These are phyloP conservation scores for Mayamaea pseudoterrestris DNA, from an alignment of 108 stramenopile species.

Conservation along the genomic window DNA sequence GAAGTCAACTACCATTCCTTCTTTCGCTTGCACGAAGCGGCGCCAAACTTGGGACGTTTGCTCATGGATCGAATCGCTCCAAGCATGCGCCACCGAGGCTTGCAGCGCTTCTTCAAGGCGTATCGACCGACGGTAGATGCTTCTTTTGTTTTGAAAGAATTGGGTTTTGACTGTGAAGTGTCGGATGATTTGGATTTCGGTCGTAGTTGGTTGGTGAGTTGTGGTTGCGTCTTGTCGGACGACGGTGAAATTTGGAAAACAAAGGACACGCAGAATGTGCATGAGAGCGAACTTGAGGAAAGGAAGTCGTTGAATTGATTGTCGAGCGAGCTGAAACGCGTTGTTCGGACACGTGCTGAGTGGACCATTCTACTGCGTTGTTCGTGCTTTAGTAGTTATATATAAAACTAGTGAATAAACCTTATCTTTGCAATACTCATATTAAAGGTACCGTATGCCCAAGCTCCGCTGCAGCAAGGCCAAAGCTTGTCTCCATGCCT, in stretches of 20 bases:
- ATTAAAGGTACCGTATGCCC: background rate
- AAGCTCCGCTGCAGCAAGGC: constrained; percentile 2
- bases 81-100: constrained; percentile 34
- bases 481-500: constrained; percentile 6
- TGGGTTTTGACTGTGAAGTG: constrained; percentile 37
- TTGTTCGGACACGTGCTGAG: no score
- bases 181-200: background rate
- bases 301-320: constrained; percentile 9
- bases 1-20: constrained; percentile 51
- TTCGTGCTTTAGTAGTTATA: constrained; percentile 1
- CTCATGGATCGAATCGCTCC: constrained; percentile 59
- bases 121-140: constrained; percentile 49
- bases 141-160: constrained; percentile 28
- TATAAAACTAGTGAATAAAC: background rate
- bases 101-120: constrained; percentile 47
- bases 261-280: constrained; percentile 2
- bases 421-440: no score
- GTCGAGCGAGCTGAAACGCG: background rate
- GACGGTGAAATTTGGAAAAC: constrained; percentile 2
- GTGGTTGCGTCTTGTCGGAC: background rate
- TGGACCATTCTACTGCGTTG: no score
- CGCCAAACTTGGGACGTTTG: constrained; percentile 42
- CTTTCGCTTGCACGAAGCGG: constrained; percentile 33
- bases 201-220: background rate
- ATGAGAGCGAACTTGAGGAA: background rate